A percentile compares a stretch with the other conserved stretches of the same genome.
phyloP scores from a whole-genome alignment of 345 rosid genomes.

The Psidium guajava region DNA sequence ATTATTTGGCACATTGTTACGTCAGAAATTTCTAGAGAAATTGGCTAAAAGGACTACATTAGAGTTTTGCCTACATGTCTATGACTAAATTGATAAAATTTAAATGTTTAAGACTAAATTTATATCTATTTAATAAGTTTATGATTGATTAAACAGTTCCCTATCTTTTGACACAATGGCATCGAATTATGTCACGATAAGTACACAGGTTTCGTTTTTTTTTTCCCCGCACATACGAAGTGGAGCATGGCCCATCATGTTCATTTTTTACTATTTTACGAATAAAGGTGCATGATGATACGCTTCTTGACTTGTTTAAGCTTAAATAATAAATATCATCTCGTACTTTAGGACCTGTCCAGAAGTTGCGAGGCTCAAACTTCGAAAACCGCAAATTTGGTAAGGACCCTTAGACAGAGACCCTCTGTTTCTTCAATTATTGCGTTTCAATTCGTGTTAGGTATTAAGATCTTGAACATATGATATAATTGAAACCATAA shows the following conservation, averaged over 20 bases:
- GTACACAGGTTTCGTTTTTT: neutral
- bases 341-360: neutral
- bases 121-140: no score
- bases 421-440: neutral
- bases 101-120: no score
- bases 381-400: neutral
- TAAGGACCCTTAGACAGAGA: neutral
- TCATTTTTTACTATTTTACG: neutral
- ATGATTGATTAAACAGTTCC: no score
- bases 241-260: neutral
- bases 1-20: no score
- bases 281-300: neutral
- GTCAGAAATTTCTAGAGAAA: no score
- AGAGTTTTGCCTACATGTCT: no score
- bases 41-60: no score
- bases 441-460: neutral
- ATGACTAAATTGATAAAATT: no score
- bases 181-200: neutral
- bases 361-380: neutral
- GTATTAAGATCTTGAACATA: neutral
- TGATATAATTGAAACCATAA: no score
- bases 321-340: no score
- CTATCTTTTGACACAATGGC: neutral
- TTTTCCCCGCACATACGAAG: neutral
- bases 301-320: neutral